Evolutionary conservation across 208 protist species (phyloP), one percentile per base, ranked within the genome.

Genomic region (Crithidia fasciculata): DNA sequence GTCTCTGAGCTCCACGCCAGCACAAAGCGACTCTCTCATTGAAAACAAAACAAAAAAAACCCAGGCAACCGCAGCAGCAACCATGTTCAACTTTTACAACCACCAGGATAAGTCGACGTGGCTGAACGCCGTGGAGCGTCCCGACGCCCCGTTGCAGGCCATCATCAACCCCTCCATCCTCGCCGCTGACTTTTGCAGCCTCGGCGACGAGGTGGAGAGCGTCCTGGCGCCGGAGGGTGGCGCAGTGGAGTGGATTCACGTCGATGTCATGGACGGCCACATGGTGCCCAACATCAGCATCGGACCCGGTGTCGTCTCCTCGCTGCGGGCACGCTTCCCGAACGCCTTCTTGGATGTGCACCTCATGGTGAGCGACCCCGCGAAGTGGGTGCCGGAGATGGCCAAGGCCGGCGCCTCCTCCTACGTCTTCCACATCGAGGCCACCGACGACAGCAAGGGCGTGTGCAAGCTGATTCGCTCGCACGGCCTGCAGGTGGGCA

Each of bases 271-370:
- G 98, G 88, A 96, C 78, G 97, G 98, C 5, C 98, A 99, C 83
- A 99, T 99, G 90, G 98, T 99, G 49, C 96, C 96, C 16, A 99
- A 99, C 86, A 88, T 99, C 37, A 98, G 92, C 59, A 93, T 99
- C 54, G 98, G 98, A 66, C 85, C 97, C 60, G 95, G 96, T 60
- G 94, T 99, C 9, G 89, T 99, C 40, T 83, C 96, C 77, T 84
- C 88, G 16, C 79, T 99, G 37, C 86, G 95, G 28, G 92, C 89
- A 56, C 73, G 89, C 73, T 79, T 96, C 50, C 87, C 86, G 0
- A 76, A 88, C 19, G 89, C 81, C 15, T 98, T 98, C 75, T 81
- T 98, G 5, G 98, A 99, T 80, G 98, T 98, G 56, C 98, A 99
- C 75, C 88, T 98, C 80, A 99, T 99, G 98, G 95, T 99, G 28